A percentile compares a stretch with the other conserved stretches of the same genome.
Evolutionary conservation across 148 eudicot genomes (phyloP).

Genomic region (Diospyros kaki): DNA sequence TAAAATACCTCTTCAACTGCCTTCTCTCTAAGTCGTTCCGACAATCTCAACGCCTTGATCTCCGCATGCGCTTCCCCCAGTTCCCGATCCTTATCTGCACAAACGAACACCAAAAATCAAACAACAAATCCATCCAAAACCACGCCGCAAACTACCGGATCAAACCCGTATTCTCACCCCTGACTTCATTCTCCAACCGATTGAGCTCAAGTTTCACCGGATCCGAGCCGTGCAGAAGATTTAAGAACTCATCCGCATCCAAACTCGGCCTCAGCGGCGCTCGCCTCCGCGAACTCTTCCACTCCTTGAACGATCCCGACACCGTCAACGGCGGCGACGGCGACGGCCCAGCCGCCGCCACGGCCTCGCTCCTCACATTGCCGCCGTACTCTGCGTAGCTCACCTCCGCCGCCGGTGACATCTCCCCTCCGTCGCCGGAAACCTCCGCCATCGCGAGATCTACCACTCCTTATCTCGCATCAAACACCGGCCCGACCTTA

Average conservation of each 20-base stretch:
- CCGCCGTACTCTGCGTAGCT: conserved; percentile 17
- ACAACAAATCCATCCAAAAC: not conserved
- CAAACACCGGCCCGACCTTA: conserved; percentile 8
- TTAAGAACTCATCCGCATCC: conserved; percentile 75
- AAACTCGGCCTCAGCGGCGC: conserved; percentile 59
- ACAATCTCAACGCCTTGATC: conserved; percentile 55
- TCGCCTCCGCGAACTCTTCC: conserved; percentile 45
- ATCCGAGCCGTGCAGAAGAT: conserved; percentile 89
- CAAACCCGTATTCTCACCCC: conserved; percentile 54
- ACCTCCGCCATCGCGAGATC: conserved; percentile 45
- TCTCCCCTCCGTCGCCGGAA: conserved; percentile 28
- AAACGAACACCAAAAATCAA: conserved; percentile 9
- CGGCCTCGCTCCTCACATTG: conserved; percentile 25
- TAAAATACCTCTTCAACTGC: conserved; percentile 63
- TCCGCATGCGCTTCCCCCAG: conserved; percentile 56
- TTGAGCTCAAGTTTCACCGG: conserved; percentile 91
- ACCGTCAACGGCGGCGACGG: conserved; percentile 37
- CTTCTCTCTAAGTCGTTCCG: conserved; percentile 57
- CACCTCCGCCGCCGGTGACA: conserved; percentile 16
- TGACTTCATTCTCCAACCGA: conserved; percentile 84
- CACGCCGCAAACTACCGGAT: conserved; percentile 20
- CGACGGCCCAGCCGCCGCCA: not conserved
- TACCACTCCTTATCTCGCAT: conserved; percentile 21
- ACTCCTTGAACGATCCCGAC: conserved; percentile 63
- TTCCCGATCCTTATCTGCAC: conserved; percentile 59